Conservation (phyloP, 441 rosid species). For the Croton setiger region DNA sequence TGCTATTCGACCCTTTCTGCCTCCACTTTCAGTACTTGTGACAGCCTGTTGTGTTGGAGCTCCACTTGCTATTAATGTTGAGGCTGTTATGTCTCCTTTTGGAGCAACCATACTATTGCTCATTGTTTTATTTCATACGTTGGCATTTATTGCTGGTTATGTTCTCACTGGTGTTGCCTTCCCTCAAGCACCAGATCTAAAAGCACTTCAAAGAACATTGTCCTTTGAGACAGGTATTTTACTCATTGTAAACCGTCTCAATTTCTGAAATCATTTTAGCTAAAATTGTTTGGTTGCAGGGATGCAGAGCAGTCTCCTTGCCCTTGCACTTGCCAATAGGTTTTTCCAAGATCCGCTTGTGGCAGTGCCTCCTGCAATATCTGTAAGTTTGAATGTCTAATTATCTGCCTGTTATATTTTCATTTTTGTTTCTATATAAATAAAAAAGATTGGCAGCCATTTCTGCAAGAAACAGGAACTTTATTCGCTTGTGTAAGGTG, state of each 20-base stretch:
- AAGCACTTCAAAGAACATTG: conserved; percentile 80
- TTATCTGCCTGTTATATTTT: neutral
- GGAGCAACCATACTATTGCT: conserved; percentile 54
- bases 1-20: conserved; percentile 67
- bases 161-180: conserved; percentile 56
- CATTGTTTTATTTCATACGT: conserved; percentile 60
- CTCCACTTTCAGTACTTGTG: conserved; percentile 73
- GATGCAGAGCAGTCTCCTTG: conserved; percentile 96
- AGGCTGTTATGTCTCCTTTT: conserved; percentile 71
- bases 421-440: neutral
- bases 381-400: conserved; percentile 42
- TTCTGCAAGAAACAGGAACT: neutral
- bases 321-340: conserved; percentile 79
- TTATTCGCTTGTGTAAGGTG: neutral
- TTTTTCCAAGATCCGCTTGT: conserved; percentile 94
- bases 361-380: conserved; percentile 87
- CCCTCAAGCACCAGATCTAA: conserved; percentile 44
- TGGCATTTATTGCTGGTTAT: conserved; percentile 77
- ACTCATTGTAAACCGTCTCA: neutral
- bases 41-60: conserved; percentile 93
- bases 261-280: conserved; percentile 5
- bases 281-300: conserved; percentile 36
- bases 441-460: too few species aligned
- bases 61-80: conserved; percentile 79
- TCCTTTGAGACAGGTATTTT: conserved; percentile 78